Evolutionary conservation across 345 rosid species (phyloP).

Genomic region (Trapa incisa): DNA sequence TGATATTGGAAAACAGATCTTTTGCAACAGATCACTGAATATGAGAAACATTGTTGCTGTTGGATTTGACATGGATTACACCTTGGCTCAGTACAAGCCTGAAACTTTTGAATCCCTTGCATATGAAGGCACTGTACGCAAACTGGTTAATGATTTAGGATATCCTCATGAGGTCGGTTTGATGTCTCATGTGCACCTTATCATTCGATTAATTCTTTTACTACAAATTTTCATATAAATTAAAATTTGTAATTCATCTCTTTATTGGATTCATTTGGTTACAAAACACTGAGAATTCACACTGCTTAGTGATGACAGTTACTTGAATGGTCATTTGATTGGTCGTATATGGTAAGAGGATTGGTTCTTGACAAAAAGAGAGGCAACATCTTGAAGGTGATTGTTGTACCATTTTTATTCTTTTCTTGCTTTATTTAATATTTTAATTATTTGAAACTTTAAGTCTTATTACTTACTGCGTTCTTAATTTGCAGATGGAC

Average conservation of each 20-base stretch:
- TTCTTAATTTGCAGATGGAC: constrained; percentile 61
- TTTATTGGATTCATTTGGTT: background rate
- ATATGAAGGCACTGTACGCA: constrained; percentile 73
- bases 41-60: constrained; percentile 86
- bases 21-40: constrained; percentile 89
- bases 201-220: background rate
- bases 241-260: background rate
- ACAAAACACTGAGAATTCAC: background rate
- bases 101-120: constrained; percentile 95
- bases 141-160: constrained; percentile 79
- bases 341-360: constrained; percentile 96
- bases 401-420: background rate
- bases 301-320: constrained; percentile 26
- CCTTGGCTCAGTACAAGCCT: constrained; percentile 87
- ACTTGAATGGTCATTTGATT: constrained; percentile 72
- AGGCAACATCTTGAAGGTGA: constrained; percentile 90
- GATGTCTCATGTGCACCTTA: background rate
- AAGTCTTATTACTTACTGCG: constrained; percentile 4
- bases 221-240: background rate
- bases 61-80: constrained; percentile 98
- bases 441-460: background rate
- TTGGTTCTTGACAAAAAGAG: constrained; percentile 91
- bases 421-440: background rate
- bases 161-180: constrained; percentile 90
- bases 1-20: constrained; percentile 61